Evolutionary conservation across 352 stramenopile species (phyloP).

Genomic region (Phytophthora ohioensis): DNA sequence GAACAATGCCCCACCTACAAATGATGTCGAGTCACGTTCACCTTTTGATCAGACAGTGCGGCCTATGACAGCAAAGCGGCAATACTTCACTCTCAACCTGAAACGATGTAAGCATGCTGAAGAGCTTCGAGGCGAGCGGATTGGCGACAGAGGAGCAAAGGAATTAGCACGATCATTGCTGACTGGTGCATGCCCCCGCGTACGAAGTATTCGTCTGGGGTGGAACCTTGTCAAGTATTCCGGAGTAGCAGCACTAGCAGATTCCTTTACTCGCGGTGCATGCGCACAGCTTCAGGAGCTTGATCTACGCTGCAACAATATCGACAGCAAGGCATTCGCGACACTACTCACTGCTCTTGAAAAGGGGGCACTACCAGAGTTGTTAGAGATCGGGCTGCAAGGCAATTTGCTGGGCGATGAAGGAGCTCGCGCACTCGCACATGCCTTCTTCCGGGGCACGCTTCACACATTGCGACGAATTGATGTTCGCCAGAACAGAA

Average conservation of each 20-base stretch:
- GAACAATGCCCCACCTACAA: conserved; percentile 34
- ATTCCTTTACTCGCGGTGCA: conserved; percentile 63
- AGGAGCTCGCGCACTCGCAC: conserved; percentile 59
- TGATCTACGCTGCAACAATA: conserved; percentile 72
- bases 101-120: conserved; percentile 82
- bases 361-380: conserved; percentile 59
- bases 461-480: conserved; percentile 51
- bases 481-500: conserved; percentile 72
- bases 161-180: conserved; percentile 71
- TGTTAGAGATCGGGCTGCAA: conserved; percentile 58
- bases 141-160: conserved; percentile 62
- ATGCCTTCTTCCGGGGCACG: conserved; percentile 65
- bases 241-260: conserved; percentile 54
- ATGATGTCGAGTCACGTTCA: background rate
- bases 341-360: conserved; percentile 55
- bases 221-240: conserved; percentile 78
- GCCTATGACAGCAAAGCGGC: conserved; percentile 35
- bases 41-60: no score
- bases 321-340: conserved; percentile 53
- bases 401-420: conserved; percentile 72
- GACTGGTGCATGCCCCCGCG: conserved; percentile 69
- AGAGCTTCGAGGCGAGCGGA: conserved; percentile 61
- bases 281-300: conserved; percentile 64
- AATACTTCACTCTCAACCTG: conserved; percentile 79
- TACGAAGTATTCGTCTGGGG: conserved; percentile 61